Percentiles rank a stretch among this genome's conserved stretches.
These are phyloP conservation scores for Neurospora sp. DNA, from an alignment of 495 filamentous ascomycete genomes.

Conservation along the genomic window DNA sequence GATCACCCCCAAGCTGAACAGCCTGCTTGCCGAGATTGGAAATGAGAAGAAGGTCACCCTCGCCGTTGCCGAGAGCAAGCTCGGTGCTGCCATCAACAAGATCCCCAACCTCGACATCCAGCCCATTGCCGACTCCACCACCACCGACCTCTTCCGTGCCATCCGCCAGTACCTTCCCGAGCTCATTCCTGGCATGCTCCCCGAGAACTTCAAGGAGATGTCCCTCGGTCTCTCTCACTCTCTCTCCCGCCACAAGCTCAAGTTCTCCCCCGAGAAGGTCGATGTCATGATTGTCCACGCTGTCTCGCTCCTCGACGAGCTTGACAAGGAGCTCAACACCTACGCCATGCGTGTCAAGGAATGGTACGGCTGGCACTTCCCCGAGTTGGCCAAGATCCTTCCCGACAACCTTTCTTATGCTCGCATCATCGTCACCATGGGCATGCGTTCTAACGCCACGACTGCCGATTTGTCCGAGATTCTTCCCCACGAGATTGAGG, in stretches of 20 bases:
- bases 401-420: conserved; percentile 97
- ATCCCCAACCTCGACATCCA: conserved; percentile 77
- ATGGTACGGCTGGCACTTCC: conserved; percentile 99
- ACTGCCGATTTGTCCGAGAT: conserved; percentile 78
- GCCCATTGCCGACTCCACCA: conserved; percentile 76
- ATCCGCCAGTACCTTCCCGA: conserved; percentile 85
- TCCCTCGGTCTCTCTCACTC: conserved; percentile 92
- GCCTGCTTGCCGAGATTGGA: conserved; percentile 79
- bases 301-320: conserved; percentile 83
- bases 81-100: conserved; percentile 87
- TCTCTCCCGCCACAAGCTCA: conserved; percentile 94
- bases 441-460: conserved; percentile 68
- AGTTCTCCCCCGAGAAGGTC: conserved; percentile 98
- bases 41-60: conserved; percentile 96
- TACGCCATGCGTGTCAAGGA: conserved; percentile 99
- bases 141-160: conserved; percentile 80
- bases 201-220: conserved; percentile 84
- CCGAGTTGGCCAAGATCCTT: conserved; percentile 90
- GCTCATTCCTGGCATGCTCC: conserved; percentile 78
- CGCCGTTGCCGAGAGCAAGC: conserved; percentile 89
- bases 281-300: conserved; percentile 99
- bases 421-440: conserved; percentile 74
- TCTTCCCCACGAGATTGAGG: conserved; percentile 91
- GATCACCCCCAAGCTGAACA: conserved; percentile 81
- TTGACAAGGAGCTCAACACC: conserved; percentile 97